These are phyloP conservation scores for Osmanthus fragrans DNA, from an alignment of 257 asterid genomes.

Conservation along the genomic window DNA sequence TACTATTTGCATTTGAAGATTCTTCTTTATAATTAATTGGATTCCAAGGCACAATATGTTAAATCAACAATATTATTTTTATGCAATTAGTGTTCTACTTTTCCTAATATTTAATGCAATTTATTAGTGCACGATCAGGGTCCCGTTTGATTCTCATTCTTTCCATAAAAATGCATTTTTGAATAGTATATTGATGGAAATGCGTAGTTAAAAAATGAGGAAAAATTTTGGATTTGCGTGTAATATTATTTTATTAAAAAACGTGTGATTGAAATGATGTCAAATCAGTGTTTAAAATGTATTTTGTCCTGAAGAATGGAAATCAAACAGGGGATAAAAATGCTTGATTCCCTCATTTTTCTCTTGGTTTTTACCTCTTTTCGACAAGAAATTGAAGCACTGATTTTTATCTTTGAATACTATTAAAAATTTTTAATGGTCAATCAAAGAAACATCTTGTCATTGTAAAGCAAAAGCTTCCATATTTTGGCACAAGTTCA, in stretches of 20 bases:
- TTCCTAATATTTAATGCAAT: conserved; percentile 21
- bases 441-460: conserved; percentile 23
- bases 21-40: conserved; percentile 27
- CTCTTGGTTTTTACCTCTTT: conserved; percentile 21
- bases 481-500: conserved; percentile 27
- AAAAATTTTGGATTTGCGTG: too few species aligned
- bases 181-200: too few species aligned
- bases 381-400: conserved; percentile 18
- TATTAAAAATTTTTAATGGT: not conserved
- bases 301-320: too few species aligned
- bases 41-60: conserved; percentile 37
- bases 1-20: conserved; percentile 2
- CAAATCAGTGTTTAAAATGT: too few species aligned
- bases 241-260: too few species aligned
- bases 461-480: conserved; percentile 25
- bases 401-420: conserved; percentile 16
- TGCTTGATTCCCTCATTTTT: conserved; percentile 36
- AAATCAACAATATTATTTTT: conserved; percentile 15
- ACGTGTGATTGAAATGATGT: too few species aligned
- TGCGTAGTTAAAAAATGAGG: too few species aligned
- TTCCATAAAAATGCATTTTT: too few species aligned
- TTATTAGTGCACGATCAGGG: not conserved
- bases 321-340: too few species aligned
- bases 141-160: too few species aligned
- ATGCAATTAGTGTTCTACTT: conserved; percentile 14